Conservation (phyloP, 163 green algal species). For the Scenedesmus sp. region DNA sequence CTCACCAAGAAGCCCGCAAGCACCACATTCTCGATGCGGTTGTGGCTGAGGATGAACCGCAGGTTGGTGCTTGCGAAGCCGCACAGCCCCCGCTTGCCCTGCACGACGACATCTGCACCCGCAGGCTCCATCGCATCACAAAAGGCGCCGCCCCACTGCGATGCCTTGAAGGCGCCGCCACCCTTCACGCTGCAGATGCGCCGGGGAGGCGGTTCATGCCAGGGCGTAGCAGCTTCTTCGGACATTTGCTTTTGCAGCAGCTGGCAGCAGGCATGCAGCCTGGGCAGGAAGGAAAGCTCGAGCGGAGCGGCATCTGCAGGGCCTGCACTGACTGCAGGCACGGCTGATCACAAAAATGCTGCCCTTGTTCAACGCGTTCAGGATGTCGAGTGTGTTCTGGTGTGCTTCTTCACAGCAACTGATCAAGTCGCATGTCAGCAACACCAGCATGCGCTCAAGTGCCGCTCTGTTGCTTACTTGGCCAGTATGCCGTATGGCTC, state of each 20-base stretch:
- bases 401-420: neutral
- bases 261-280: too few species aligned
- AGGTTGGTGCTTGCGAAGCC: constrained; percentile 65
- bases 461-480: constrained; percentile 56
- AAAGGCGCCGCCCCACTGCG: constrained; percentile 64
- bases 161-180: constrained; percentile 62
- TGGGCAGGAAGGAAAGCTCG: too few species aligned
- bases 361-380: too few species aligned
- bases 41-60: constrained; percentile 56
- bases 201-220: neutral
- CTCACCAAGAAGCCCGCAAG: constrained; percentile 68
- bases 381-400: too few species aligned
- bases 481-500: constrained; percentile 66
- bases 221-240: neutral
- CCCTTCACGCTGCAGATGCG: constrained; percentile 64
- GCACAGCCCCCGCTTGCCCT: constrained; percentile 71
- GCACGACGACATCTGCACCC: constrained; percentile 51
- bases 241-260: too few species aligned
- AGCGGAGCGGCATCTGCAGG: too few species aligned
- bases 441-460: neutral
- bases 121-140: constrained; percentile 60
- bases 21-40: constrained; percentile 57
- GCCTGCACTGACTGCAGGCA: too few species aligned
- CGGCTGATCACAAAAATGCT: too few species aligned
- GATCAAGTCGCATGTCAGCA: too few species aligned